Evolutionary conservation across 108 stramenopile genomes (phyloP).

Genomic region (Pseudonitzschia multiseries): DNA sequence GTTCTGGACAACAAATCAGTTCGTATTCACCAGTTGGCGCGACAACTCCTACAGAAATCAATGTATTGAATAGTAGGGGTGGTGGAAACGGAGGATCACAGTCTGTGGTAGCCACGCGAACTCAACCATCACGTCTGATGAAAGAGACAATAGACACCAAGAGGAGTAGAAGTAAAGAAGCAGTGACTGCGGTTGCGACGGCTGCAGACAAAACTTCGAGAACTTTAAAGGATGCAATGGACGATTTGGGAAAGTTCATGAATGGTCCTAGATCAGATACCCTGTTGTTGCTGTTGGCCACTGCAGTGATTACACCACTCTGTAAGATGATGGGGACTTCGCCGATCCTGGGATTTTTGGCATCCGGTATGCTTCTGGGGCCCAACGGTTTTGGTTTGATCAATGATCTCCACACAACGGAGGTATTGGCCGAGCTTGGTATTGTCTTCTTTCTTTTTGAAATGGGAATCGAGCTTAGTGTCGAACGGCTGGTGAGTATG

Average conservation of each 20-base stretch:
- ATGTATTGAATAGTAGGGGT: constrained; percentile 15
- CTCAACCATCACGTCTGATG: constrained; percentile 4
- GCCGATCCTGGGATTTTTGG: constrained; percentile 92
- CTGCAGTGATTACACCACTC: constrained; percentile 87
- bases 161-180: background rate
- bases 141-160: background rate
- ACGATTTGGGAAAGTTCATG: constrained; percentile 67
- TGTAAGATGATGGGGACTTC: constrained; percentile 84
- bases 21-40: background rate
- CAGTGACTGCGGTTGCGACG: constrained; percentile 15
- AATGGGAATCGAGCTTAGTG: constrained; percentile 95
- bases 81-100: background rate
- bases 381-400: constrained; percentile 90
- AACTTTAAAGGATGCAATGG: constrained; percentile 61
- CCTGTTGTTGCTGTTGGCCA: constrained; percentile 82
- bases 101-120: background rate
- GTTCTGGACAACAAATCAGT: constrained; percentile 14
- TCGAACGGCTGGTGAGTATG: constrained; percentile 84
- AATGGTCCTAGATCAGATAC: constrained; percentile 87
- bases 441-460: constrained; percentile 98
- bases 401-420: constrained; percentile 74
- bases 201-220: constrained; percentile 39
- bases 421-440: constrained; percentile 89
- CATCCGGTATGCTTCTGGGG: constrained; percentile 87
- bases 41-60: constrained; percentile 19